Percentiles rank a stretch among this genome's conserved stretches.
Conservation (phyloP, 768 basidiomycete genomes). For the Porpolomopsis calyptriformis region DNA sequence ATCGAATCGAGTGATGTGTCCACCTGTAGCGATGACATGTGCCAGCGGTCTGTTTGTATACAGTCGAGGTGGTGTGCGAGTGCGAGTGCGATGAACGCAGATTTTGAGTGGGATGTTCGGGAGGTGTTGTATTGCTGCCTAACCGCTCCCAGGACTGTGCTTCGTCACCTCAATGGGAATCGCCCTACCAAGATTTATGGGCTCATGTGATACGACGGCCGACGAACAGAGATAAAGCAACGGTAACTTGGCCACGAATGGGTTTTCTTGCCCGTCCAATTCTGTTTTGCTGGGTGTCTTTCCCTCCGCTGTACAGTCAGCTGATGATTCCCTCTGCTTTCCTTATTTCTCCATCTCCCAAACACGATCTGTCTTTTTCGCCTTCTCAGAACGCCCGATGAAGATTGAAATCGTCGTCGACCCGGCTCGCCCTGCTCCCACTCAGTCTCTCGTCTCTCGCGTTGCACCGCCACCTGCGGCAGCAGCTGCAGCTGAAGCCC, state of each 20-base stretch:
- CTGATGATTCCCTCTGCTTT: constrained; percentile 38
- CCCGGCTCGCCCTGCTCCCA: constrained; percentile 55
- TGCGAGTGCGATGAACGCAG: constrained; percentile 16
- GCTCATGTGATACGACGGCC: constrained; percentile 1
- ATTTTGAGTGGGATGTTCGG: not conserved
- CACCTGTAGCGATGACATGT: constrained; percentile 3
- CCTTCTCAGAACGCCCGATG: constrained; percentile 81
- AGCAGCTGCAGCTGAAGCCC: constrained; percentile 19
- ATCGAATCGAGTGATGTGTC: constrained; percentile 5
- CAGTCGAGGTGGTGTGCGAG: constrained; percentile 9
- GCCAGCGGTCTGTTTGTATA: not conserved
- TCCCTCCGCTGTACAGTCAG: constrained; percentile 33
- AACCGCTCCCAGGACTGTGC: constrained; percentile 20
- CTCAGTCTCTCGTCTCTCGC: constrained; percentile 63
- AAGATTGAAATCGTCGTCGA: constrained; percentile 97
- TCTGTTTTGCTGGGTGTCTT: constrained; percentile 30
- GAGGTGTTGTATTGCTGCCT: constrained; percentile 14
- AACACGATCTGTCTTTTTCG: constrained; percentile 2
- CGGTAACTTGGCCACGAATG: constrained; percentile 30
- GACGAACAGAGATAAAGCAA: constrained; percentile 31
- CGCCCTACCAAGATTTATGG: constrained; percentile 1
- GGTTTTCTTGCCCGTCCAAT: constrained; percentile 31
- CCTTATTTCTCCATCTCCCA: constrained; percentile 25
- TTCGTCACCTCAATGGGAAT: constrained; percentile 5
- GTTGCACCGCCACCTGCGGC: constrained; percentile 63